A percentile compares a stretch with the other conserved stretches of the same genome.
Conservation (phyloP, 2,329 filamentous ascomycete species). For the Cylindrodendrum hubeiense region DNA sequence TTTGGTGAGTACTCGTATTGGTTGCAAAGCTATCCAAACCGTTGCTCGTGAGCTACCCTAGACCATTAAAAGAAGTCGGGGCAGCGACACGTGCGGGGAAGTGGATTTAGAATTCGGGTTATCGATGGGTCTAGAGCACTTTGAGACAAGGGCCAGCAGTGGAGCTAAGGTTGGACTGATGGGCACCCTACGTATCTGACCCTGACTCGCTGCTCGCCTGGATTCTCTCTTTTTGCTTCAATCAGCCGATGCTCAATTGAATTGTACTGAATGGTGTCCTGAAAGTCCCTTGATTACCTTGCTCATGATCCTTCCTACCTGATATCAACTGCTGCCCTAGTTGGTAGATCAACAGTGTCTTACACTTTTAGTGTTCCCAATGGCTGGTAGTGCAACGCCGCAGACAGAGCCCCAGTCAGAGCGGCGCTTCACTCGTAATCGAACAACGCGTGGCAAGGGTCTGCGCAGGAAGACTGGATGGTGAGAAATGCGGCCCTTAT, state of each 20-base stretch:
- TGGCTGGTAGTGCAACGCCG: background rate
- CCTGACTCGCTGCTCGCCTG: too few relatives aligned
- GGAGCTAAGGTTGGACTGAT: too few relatives aligned
- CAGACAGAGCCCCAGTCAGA: background rate
- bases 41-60: background rate
- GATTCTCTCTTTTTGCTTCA: too few relatives aligned
- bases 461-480: constrained; percentile 29
- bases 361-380: background rate
- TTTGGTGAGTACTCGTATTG: too few relatives aligned
- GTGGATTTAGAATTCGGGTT: background rate
- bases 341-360: background rate
- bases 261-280: too few relatives aligned
- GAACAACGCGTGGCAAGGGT: constrained; percentile 31
- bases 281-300: too few relatives aligned
- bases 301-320: background rate
- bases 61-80: background rate
- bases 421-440: constrained; percentile 22
- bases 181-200: too few relatives aligned
- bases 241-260: too few relatives aligned
- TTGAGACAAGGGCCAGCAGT: too few relatives aligned
- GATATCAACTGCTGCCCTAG: background rate
- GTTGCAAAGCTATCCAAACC: background rate
- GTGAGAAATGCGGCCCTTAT: constrained; percentile 3
- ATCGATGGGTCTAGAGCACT: background rate
- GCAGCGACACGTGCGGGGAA: background rate